Evolutionary conservation across 164 flowering plant species (phyloP).

Genomic region (Berberis thunbergii): DNA sequence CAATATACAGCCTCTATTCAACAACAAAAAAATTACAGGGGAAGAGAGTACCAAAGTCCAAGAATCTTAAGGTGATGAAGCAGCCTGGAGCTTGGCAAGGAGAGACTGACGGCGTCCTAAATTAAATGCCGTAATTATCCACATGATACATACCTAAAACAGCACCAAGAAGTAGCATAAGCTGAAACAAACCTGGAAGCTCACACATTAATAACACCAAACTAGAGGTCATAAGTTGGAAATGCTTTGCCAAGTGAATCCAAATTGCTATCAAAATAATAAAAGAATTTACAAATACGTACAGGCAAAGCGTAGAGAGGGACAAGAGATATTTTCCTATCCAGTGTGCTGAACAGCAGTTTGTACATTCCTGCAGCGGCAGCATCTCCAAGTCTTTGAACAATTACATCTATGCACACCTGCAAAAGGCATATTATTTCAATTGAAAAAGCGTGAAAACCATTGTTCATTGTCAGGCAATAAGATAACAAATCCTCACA

Average conservation of each 20-base stretch:
- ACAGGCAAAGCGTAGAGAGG: slow-evolving; percentile 88
- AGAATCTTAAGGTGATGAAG: slow-evolving; percentile 13
- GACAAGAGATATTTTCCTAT: slow-evolving; percentile 42
- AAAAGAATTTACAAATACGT: slow-evolving; percentile 14
- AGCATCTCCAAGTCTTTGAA: slow-evolving; percentile 98
- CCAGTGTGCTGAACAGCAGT: slow-evolving; percentile 48
- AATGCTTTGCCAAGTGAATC: too few relatives aligned
- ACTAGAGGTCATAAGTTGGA: too few relatives aligned
- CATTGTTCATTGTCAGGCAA: too few relatives aligned
- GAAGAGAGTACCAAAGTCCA: neutral
- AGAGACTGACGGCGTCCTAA: slow-evolving; percentile 64
- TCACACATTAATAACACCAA: neutral
- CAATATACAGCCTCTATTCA: neutral
- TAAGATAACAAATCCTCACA: too few relatives aligned
- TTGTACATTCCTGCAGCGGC: slow-evolving; percentile 92
- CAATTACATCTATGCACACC: slow-evolving; percentile 92
- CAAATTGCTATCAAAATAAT: neutral
- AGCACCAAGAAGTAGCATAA: neutral
- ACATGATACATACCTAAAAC: slow-evolving; percentile 61
- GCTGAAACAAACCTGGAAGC: neutral
- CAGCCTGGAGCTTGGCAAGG: slow-evolving; percentile 44
- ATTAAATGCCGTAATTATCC: slow-evolving; percentile 62
- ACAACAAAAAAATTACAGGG: neutral
- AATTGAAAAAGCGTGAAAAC: too few relatives aligned
- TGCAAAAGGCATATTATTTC: slow-evolving; percentile 20